phyloP scores from a whole-genome alignment of 2,329 filamentous ascomycete species.

The Diaporthe citri region DNA sequence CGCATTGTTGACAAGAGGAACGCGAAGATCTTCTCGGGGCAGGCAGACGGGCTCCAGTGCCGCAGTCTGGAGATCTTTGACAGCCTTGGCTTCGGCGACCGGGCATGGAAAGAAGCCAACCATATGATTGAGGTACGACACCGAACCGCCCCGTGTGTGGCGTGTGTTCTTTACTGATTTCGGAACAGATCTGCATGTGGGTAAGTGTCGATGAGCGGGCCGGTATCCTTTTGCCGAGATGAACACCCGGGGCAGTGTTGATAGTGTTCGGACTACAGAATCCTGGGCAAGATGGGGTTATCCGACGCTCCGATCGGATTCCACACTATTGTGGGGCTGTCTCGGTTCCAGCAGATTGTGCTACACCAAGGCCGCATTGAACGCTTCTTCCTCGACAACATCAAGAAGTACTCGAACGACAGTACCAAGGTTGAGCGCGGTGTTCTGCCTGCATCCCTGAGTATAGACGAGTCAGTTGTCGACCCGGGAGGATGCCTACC shows the following conservation, averaged over 20 bases:
- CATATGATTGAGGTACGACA: constrained; percentile 73
- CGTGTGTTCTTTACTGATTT: neutral
- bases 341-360: constrained; percentile 74
- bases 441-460: constrained; percentile 67
- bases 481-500: constrained; percentile 66
- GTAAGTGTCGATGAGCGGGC: constrained; percentile 40
- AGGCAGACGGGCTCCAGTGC: constrained; percentile 66
- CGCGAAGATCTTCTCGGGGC: constrained; percentile 54
- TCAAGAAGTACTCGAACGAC: constrained; percentile 64
- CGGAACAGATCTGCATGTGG: constrained; percentile 47
- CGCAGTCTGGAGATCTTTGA: constrained; percentile 81
- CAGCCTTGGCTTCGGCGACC: constrained; percentile 75
- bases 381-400: constrained; percentile 73
- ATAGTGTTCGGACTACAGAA: constrained; percentile 65
- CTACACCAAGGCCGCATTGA: constrained; percentile 81
- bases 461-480: constrained; percentile 64
- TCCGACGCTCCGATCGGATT: constrained; percentile 71
- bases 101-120: constrained; percentile 75
- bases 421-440: constrained; percentile 69
- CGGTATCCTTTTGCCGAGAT: neutral
- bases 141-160: constrained; percentile 16
- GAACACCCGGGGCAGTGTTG: neutral
- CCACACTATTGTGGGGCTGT: constrained; percentile 70
- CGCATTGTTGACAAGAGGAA: constrained; percentile 62
- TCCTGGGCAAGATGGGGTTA: constrained; percentile 68